These are phyloP conservation scores for Cyberlindnera japonica DNA, from an alignment of 805 yeast species.

Conservation along the genomic window DNA sequence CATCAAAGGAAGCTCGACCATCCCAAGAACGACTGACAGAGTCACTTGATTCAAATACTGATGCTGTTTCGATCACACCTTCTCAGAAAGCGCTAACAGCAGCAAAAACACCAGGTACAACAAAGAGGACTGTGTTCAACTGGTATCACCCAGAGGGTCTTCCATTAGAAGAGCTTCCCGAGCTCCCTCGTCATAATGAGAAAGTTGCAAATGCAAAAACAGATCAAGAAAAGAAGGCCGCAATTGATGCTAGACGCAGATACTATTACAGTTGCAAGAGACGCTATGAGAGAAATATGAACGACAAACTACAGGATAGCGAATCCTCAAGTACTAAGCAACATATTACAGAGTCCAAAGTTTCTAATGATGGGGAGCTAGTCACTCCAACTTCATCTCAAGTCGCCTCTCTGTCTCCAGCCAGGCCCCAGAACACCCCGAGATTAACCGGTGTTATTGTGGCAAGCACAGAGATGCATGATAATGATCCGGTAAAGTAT, in stretches of 20 bases:
- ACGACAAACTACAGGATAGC: too few species aligned
- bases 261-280: constrained; percentile 10
- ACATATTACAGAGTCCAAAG: too few species aligned
- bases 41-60: background rate
- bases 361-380: too few species aligned
- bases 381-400: background rate
- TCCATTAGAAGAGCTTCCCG: constrained; percentile 11
- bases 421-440: background rate
- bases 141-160: constrained; percentile 2
- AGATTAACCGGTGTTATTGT: constrained; percentile 4
- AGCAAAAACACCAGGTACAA: background rate
- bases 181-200: constrained; percentile 3
- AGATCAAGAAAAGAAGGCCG: constrained; percentile 1
- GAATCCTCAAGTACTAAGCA: too few species aligned
- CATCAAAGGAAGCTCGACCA: background rate
- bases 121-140: background rate
- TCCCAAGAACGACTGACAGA: background rate
- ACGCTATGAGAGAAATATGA: constrained; percentile 7
- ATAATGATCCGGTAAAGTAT: constrained; percentile 7
- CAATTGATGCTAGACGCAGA: constrained; percentile 11
- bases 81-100: background rate
- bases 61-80: background rate
- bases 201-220: background rate
- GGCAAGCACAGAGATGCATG: constrained; percentile 7
- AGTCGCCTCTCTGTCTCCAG: too few species aligned